phyloP scores from a whole-genome alignment of 139 green algal species.

The Dunaliella primolecta region DNA sequence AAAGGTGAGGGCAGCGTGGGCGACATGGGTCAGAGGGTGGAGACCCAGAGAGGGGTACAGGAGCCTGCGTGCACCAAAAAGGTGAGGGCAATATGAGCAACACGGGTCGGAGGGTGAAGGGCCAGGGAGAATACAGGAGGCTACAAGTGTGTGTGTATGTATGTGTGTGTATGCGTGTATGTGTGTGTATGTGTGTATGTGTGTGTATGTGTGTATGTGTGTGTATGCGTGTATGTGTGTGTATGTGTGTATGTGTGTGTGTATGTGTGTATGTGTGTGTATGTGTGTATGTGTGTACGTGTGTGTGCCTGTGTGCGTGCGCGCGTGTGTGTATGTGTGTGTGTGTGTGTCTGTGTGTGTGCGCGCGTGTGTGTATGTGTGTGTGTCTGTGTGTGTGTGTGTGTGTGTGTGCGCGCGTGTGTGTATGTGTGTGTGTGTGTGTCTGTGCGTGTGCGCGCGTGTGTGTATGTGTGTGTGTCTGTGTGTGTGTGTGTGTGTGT shows the following conservation, averaged over 20 bases:
- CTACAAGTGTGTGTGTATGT: neutral
- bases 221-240: too few species aligned
- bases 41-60: neutral
- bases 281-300: neutral
- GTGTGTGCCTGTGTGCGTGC: neutral
- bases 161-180: neutral
- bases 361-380: neutral
- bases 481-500: neutral
- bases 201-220: neutral
- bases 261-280: neutral
- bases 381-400: neutral
- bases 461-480: neutral
- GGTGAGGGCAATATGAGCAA: neutral
- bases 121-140: neutral
- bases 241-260: neutral
- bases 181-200: neutral
- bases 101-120: neutral
- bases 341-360: neutral
- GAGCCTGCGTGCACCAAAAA: neutral
- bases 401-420: neutral
- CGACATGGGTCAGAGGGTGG: neutral
- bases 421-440: neutral
- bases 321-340: neutral
- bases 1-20: neutral
- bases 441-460: neutral